These are phyloP conservation scores for Chenopodium album DNA, from an alignment of 148 eudicot species.

Conservation along the genomic window DNA sequence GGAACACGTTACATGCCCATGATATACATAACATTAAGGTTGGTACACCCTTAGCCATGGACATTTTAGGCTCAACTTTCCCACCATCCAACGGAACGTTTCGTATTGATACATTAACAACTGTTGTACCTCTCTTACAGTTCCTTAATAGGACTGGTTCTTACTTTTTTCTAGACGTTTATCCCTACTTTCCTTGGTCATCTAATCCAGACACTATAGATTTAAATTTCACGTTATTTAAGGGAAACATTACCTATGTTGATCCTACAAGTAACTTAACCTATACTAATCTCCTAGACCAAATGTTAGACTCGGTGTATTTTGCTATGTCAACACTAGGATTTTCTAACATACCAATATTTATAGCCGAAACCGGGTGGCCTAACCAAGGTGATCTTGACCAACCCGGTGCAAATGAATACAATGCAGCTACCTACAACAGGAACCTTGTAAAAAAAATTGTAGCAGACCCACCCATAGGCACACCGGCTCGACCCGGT, in stretches of 20 bases:
- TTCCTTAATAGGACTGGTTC: constrained; percentile 53
- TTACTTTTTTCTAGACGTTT: constrained; percentile 60
- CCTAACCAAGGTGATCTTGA: constrained; percentile 72
- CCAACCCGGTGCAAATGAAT: constrained; percentile 59
- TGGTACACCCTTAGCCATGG: constrained; percentile 85
- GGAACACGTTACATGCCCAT: constrained; percentile 31
- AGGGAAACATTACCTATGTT: constrained; percentile 32
- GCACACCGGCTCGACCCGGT: constrained; percentile 82
- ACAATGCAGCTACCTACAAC: constrained; percentile 81
- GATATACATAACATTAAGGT: constrained; percentile 59
- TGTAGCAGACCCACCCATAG: constrained; percentile 45
- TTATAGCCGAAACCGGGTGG: constrained; percentile 83
- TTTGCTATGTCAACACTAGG: constrained; percentile 69
- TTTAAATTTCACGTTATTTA: constrained; percentile 56
- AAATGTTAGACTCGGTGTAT: constrained; percentile 67
- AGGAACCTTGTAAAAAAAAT: constrained; percentile 55
- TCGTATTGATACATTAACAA: constrained; percentile 33
- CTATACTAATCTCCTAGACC: constrained; percentile 75
- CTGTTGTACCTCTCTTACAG: constrained; percentile 43
- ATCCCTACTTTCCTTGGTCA: constrained; percentile 82
- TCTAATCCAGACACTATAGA: constrained; percentile 32
- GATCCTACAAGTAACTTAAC: constrained; percentile 51
- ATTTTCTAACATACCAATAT: constrained; percentile 42
- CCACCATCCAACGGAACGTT: constrained; percentile 79
- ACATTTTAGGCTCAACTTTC: constrained; percentile 46